These are phyloP conservation scores for Amorphotheca resinae DNA, from an alignment of 495 filamentous ascomycete species.

Conservation along the genomic window DNA sequence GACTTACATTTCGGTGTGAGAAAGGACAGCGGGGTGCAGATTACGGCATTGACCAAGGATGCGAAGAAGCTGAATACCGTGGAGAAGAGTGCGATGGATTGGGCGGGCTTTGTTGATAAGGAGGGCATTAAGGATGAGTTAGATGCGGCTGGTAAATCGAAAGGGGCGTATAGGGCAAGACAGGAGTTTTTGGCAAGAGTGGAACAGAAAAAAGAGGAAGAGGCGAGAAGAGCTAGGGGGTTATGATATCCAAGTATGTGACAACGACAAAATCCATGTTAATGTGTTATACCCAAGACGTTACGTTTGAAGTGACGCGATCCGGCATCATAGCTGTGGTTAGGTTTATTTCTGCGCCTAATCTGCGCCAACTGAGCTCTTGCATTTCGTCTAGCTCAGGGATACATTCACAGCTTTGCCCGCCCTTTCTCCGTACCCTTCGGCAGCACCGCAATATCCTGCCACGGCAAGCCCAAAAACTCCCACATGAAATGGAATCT, in stretches of 20 bases:
- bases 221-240: constrained; percentile 42
- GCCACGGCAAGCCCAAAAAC: constrained; percentile 13
- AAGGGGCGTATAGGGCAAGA: constrained; percentile 66
- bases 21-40: constrained; percentile 2
- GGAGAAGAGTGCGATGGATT: constrained; percentile 89
- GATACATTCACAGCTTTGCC: background rate
- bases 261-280: background rate
- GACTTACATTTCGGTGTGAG: constrained; percentile 38
- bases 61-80: constrained; percentile 82
- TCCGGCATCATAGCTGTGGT: no score
- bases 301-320: background rate
- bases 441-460: constrained; percentile 13
- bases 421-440: constrained; percentile 1
- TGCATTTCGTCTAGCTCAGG: no score
- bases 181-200: constrained; percentile 85
- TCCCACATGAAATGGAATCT: constrained; percentile 21
- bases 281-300: background rate
- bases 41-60: constrained; percentile 22
- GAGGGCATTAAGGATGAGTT: constrained; percentile 89
- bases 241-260: constrained; percentile 1
- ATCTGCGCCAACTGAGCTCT: no score
- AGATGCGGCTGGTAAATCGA: constrained; percentile 67
- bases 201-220: constrained; percentile 65
- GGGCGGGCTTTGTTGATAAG: constrained; percentile 86
- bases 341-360: no score